Evolutionary conservation across 192 early-diverging fungal species (phyloP).

Genomic region (Coemansia sp.): DNA sequence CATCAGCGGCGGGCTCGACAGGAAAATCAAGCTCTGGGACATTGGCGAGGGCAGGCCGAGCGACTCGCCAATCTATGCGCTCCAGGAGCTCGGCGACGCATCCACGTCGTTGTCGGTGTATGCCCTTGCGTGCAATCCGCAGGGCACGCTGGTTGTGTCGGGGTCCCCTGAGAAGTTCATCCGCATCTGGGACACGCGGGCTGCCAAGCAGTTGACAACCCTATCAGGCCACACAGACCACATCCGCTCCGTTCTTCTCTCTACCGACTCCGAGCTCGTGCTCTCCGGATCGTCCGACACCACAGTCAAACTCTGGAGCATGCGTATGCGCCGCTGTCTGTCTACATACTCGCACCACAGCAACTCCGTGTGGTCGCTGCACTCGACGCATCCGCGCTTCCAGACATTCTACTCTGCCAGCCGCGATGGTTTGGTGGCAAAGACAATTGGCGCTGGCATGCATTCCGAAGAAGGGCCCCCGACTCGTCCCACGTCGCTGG

Average conservation of each 20-base stretch:
- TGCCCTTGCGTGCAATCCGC: conserved; percentile 76
- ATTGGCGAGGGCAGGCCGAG: conserved; percentile 59
- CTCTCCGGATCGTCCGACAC: conserved; percentile 93
- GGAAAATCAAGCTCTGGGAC: conserved; percentile 89
- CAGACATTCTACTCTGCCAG: conserved; percentile 91
- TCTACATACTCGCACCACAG: conserved; percentile 86
- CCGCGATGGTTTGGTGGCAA: conserved; percentile 89
- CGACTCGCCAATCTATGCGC: conserved; percentile 45
- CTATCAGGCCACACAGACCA: conserved; percentile 96
- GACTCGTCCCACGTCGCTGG: conserved; percentile 17
- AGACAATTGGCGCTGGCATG: conserved; percentile 64
- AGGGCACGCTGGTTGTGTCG: conserved; percentile 79
- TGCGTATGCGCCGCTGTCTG: conserved; percentile 82
- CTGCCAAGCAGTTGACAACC: conserved; percentile 69
- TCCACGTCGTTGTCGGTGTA: conserved; percentile 74
- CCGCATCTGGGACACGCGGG: conserved; percentile 86
- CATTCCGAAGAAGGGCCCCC: conserved; percentile 22
- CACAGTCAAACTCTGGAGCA: conserved; percentile 97
- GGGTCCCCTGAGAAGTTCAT: conserved; percentile 95
- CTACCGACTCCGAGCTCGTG: conserved; percentile 83
- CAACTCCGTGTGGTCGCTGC: conserved; percentile 90
- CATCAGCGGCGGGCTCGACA: conserved; percentile 89
- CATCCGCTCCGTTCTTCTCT: conserved; percentile 84
- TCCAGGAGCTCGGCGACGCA: conserved; percentile 46
- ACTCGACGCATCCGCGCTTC: conserved; percentile 82